These are phyloP conservation scores for Paraphoma chrysanthemicola DNA, from an alignment of 2,329 filamentous ascomycete genomes.

Conservation along the genomic window DNA sequence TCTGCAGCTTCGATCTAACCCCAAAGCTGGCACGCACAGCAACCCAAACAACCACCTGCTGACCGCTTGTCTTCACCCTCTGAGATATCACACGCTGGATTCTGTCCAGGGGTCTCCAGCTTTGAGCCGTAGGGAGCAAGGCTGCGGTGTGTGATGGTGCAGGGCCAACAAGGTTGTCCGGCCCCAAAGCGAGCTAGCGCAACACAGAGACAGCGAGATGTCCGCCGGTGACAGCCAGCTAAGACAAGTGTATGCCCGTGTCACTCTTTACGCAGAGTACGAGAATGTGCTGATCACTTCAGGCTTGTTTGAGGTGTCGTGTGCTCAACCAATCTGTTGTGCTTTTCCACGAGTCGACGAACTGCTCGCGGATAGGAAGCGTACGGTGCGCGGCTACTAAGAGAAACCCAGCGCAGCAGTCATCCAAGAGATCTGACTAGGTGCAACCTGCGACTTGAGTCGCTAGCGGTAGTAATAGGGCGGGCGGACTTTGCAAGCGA, in stretches of 20 bases:
- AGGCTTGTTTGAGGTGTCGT: not conserved
- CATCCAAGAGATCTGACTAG: not conserved
- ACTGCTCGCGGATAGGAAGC: not conserved
- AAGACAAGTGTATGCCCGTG: not conserved
- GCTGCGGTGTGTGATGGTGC: too few species aligned
- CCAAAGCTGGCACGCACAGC: not conserved
- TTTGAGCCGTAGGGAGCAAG: not conserved
- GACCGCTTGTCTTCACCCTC: not conserved
- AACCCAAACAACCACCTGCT: not conserved
- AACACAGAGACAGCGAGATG: not conserved
- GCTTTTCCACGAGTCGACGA: too few species aligned
- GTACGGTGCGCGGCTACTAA: not conserved
- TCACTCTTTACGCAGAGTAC: not conserved
- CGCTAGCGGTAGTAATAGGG: not conserved
- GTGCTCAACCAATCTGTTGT: too few species aligned
- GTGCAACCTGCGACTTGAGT: not conserved
- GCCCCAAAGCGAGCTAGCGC: not conserved
- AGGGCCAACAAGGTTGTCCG: not conserved
- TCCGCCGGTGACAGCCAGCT: not conserved
- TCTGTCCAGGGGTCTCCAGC: not conserved
- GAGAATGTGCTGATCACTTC: not conserved
- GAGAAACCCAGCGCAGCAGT: not conserved
- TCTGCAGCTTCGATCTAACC: not conserved
- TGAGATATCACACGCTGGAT: not conserved
- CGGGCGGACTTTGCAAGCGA: constrained; percentile 2